Base-by-base conservation (phyloP, 2,329 filamentous ascomycete genomes). In the Colletotrichum sp. region DNA sequence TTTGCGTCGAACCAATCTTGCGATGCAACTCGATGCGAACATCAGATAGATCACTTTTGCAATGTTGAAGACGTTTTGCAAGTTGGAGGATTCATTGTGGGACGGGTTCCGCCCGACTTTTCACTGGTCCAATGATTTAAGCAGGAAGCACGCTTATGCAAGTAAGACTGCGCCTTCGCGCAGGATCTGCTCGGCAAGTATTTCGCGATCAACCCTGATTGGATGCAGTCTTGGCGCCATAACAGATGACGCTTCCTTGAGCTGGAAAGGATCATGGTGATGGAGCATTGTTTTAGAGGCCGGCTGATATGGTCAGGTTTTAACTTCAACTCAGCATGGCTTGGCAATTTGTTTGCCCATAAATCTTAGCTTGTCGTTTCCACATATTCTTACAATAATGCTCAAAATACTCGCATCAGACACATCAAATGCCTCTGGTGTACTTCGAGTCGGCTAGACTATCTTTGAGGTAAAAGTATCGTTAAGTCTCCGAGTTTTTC, bases 381-480 rank as follows among this genome's bases (percentile, higher is more conserved):
- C 10, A 13, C 34, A 21, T 13, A 0, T 24, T 21, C 6, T 8
- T 16, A 36, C 15, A 16, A 16, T 4, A 36, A 36, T 36, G 15
- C 34, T 36, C 34, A 36, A 36, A 5, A 16, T 36, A 5, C 2
- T 36, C 15, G 34, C 34, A 36, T 16, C 34, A 36, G 34, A 16
- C 34, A 36, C 34, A 36, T 36, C 15, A 8, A 36, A 4, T 36
- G 15, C 34, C 34, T 36, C 13, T 36, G 34, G 34, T 4, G 34
- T 36, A 1, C 6, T 36, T 15, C 34, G 34, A 36, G 13, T 36
- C 1, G 13, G 13, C 34, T 15, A 36, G 34, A 34, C 34, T 36
- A 36, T 36, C 0, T 36, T 8, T 1, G 13, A 36, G 0, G 13
- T 36, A 7, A 36, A 2, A 5, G 4, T 36, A 8, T 36, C 0